Percentiles rank a stretch among this genome's conserved stretches.
Conservation (phyloP, 2,329 filamentous ascomycete genomes). For the Sphaerostilbella broomeana region DNA sequence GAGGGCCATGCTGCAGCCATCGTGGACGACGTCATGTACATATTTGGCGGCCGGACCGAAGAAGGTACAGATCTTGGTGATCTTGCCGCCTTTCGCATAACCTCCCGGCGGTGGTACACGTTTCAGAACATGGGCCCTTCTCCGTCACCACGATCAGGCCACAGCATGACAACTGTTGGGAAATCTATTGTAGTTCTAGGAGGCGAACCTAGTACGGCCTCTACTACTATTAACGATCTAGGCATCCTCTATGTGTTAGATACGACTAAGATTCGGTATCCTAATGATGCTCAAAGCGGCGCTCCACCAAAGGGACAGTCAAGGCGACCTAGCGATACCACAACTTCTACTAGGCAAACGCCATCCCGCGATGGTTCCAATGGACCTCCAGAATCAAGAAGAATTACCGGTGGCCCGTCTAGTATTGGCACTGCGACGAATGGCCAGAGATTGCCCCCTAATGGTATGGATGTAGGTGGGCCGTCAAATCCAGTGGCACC, state of each 20-base stretch:
- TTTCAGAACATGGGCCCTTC: slow-evolving; percentile 99
- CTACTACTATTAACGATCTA: slow-evolving; percentile 73
- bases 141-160: slow-evolving; percentile 85
- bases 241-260: slow-evolving; percentile 88
- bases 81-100: slow-evolving; percentile 69
- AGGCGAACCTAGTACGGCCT: slow-evolving; percentile 86
- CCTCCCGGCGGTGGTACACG: slow-evolving; percentile 91
- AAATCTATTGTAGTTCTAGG: slow-evolving; percentile 90
- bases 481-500: slow-evolving; percentile 32
- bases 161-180: slow-evolving; percentile 94
- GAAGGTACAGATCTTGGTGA: slow-evolving; percentile 90
- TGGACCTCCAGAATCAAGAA: slow-evolving; percentile 44
- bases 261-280: slow-evolving; percentile 93
- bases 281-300: slow-evolving; percentile 56
- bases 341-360: slow-evolving; percentile 31
- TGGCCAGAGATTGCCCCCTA: slow-evolving; percentile 34
- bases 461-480: slow-evolving; percentile 30
- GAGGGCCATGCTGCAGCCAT: slow-evolving; percentile 92
- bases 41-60: slow-evolving; percentile 93
- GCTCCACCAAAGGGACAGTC: slow-evolving; percentile 35
- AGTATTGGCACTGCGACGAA: slow-evolving; percentile 34
- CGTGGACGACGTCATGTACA: slow-evolving; percentile 98
- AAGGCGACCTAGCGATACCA: slow-evolving; percentile 35
- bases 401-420: slow-evolving; percentile 34
- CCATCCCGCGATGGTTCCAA: slow-evolving; percentile 47